Conservation (phyloP, 2,329 filamentous ascomycete genomes). For the Didymella lethalis region DNA sequence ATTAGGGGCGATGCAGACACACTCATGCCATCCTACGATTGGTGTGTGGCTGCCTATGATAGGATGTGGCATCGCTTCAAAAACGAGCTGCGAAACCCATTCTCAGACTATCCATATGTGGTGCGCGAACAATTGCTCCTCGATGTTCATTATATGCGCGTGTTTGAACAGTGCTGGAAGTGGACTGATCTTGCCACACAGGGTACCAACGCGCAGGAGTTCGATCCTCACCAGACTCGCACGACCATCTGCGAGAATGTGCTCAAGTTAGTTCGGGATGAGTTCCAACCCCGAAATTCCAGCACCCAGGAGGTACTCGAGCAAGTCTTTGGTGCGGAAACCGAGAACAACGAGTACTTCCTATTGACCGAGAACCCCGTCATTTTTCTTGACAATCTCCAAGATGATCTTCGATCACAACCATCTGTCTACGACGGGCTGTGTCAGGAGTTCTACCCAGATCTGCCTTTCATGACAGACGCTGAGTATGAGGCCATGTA, state of each 20-base stretch:
- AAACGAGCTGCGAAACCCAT: not conserved
- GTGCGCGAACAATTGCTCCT: not conserved
- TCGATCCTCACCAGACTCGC: not conserved
- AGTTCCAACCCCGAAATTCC: not conserved
- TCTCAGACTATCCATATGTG: slow-evolving; percentile 8
- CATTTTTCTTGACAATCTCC: not conserved
- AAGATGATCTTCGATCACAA: not conserved
- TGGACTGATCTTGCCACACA: not conserved
- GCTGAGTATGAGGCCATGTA: not conserved
- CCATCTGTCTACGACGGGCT: not conserved
- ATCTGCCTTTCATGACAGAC: not conserved
- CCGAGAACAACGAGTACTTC: not conserved
- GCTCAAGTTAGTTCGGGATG: not conserved
- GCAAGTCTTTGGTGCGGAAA: not conserved
- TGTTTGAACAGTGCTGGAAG: slow-evolving; percentile 10
- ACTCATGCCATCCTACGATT: slow-evolving; percentile 1
- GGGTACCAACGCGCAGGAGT: not conserved
- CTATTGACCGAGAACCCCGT: not conserved
- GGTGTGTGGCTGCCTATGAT: slow-evolving; percentile 3
- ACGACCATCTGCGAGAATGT: not conserved
- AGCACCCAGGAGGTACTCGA: not conserved
- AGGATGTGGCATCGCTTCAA: slow-evolving; percentile 1
- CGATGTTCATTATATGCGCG: not conserved
- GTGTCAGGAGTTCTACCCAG: not conserved
- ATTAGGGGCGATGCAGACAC: not conserved